Percentiles rank a stretch among this genome's conserved stretches.
These are phyloP conservation scores for Geoglossum glabrum DNA, from an alignment of 495 filamentous ascomycete species.

Conservation along the genomic window DNA sequence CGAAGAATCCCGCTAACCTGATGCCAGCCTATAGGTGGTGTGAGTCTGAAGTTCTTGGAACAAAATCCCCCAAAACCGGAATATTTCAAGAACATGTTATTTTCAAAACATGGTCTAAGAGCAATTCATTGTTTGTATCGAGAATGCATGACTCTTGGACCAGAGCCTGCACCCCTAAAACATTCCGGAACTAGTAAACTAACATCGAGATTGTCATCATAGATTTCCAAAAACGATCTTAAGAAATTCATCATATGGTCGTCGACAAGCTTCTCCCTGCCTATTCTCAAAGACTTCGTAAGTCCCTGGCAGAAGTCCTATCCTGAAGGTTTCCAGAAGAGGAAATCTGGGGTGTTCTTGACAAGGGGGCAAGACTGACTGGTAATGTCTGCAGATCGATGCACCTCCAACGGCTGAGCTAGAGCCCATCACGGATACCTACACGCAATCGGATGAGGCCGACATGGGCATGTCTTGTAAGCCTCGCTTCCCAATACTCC, in stretches of 20 bases:
- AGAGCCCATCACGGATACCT: conserved; percentile 51
- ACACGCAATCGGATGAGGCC: conserved; percentile 50
- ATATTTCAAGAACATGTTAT: conserved; percentile 31
- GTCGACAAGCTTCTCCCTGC: conserved; percentile 38
- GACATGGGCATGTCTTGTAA: conserved; percentile 42
- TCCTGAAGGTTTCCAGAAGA: too few relatives aligned
- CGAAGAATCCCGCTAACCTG: too few relatives aligned
- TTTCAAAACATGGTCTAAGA: background rate
- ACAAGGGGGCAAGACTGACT: too few relatives aligned
- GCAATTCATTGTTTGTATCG: background rate
- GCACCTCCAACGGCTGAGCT: conserved; percentile 71
- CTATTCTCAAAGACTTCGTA: conserved; percentile 48
- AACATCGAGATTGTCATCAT: background rate
- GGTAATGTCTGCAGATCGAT: conserved; percentile 17
- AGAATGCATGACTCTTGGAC: conserved; percentile 2
- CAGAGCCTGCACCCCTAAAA: conserved; percentile 15
- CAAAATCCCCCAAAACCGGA: conserved; percentile 6
- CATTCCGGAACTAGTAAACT: conserved; percentile 7
- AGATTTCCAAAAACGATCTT: conserved; percentile 37
- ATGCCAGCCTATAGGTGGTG: conserved; percentile 35
- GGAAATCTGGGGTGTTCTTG: too few relatives aligned
- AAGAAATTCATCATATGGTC: conserved; percentile 61
- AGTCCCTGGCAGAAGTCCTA: too few relatives aligned
- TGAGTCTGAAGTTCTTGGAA: too few relatives aligned
- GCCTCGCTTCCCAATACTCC: conserved; percentile 17